Percentiles rank a stretch among this genome's conserved stretches.
These are phyloP conservation scores for Arabidopsis thaliana DNA, from an alignment of 345 rosid genomes.

Conservation along the genomic window DNA sequence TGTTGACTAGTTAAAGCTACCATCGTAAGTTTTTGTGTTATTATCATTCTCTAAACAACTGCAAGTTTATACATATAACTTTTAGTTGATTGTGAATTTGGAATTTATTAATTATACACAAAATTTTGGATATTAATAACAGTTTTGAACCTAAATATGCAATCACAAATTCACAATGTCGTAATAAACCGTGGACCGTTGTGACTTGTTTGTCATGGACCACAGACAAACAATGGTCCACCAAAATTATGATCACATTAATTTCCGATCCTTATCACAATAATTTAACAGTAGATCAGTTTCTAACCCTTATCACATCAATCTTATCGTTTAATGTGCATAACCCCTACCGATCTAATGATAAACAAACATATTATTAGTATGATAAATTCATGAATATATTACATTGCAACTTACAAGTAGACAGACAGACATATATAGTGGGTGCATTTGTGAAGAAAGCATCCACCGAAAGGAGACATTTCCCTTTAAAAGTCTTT, in stretches of 20 bases:
- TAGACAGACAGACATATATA: background rate
- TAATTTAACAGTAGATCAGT: background rate
- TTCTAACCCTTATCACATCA: slow-evolving; percentile 19
- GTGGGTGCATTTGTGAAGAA: slow-evolving; percentile 32
- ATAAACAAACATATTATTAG: background rate
- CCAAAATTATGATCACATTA: slow-evolving; percentile 12
- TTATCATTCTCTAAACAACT: background rate
- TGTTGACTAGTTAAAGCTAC: slow-evolving; percentile 19
- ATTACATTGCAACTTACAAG: slow-evolving; percentile 3
- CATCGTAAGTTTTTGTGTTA: background rate
- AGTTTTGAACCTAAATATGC: background rate
- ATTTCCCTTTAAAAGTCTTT: slow-evolving; percentile 9
- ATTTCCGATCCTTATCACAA: slow-evolving; percentile 30
- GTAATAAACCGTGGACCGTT: background rate
- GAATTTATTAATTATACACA: background rate
- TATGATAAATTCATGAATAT: background rate
- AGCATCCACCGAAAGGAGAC: slow-evolving; percentile 40
- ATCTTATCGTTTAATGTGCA: slow-evolving; percentile 16
- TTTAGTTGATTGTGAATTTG: background rate
- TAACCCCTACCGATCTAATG: background rate
- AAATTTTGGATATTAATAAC: background rate
- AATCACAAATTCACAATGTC: background rate
- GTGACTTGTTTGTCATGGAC: slow-evolving; percentile 37
- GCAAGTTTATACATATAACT: background rate
- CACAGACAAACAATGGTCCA: slow-evolving; percentile 31